These are phyloP conservation scores for Trichoderma sp. DNA, from an alignment of 2,329 filamentous ascomycete genomes.

Conservation along the genomic window DNA sequence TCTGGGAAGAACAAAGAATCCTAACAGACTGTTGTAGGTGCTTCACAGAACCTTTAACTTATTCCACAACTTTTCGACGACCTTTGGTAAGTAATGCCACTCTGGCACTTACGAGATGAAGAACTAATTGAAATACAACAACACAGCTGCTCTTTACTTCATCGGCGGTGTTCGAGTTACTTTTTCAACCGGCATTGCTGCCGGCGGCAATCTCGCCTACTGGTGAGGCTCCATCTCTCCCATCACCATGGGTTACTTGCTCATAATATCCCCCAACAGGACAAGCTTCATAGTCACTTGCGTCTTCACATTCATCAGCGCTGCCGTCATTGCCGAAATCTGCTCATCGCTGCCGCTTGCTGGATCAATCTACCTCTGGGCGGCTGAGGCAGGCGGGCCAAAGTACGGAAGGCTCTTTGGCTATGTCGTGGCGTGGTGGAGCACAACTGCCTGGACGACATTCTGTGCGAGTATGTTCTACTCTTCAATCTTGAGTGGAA, in stretches of 20 bases:
- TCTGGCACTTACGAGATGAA: background rate
- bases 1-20: background rate
- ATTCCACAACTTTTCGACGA: conserved; percentile 63
- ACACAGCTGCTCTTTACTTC: conserved; percentile 61
- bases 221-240: conserved; percentile 48
- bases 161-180: conserved; percentile 63
- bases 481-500: conserved; percentile 33
- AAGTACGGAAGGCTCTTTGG: conserved; percentile 59
- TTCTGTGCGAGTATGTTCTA: conserved; percentile 51
- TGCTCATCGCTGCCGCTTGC: conserved; percentile 63
- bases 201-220: conserved; percentile 63
- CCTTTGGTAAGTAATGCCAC: conserved; percentile 52
- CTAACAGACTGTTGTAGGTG: conserved; percentile 45
- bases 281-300: conserved; percentile 63
- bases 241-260: background rate
- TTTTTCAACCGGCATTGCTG: conserved; percentile 65
- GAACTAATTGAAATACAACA: background rate
- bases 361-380: conserved; percentile 65
- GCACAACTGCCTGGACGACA: conserved; percentile 64
- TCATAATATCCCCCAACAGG: conserved; percentile 41
- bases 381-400: conserved; percentile 61
- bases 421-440: conserved; percentile 68
- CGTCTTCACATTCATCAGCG: conserved; percentile 64
- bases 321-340: conserved; percentile 62
- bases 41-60: conserved; percentile 60